Conservation (phyloP, 2,329 filamentous ascomycete genomes). For the Botrytis pseudocinerea region DNA sequence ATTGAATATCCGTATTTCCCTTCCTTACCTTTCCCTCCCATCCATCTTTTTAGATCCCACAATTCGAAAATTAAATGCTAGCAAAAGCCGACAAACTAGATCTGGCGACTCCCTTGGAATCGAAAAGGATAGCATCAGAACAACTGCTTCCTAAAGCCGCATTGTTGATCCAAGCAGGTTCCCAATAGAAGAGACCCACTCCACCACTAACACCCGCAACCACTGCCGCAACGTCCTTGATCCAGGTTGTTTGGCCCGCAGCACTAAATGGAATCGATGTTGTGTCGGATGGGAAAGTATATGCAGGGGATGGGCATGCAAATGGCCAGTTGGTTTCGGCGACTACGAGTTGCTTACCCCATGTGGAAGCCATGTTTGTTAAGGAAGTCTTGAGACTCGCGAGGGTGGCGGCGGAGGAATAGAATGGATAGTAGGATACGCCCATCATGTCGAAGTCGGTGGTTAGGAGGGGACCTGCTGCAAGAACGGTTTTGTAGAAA, state of each 20-base stretch:
- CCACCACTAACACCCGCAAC: constrained; percentile 56
- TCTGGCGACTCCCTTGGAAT: constrained; percentile 53
- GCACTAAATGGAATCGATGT: constrained; percentile 61
- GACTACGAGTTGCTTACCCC: constrained; percentile 66
- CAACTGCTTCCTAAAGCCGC: constrained; percentile 65
- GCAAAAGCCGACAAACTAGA: constrained; percentile 58
- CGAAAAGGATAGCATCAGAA: constrained; percentile 62
- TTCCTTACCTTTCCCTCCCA: not conserved
- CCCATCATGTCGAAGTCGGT: constrained; percentile 71
- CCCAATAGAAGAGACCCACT: constrained; percentile 70
- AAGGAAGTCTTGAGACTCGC: constrained; percentile 56
- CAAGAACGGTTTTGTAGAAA: constrained; percentile 61
- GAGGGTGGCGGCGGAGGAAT: constrained; percentile 59
- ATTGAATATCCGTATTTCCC: not conserved
- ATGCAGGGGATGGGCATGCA: constrained; percentile 58
- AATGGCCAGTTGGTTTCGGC: constrained; percentile 72
- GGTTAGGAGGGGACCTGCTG: constrained; percentile 49
- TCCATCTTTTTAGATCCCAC: not conserved
- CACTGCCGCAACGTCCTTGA: constrained; percentile 58
- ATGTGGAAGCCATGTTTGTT: constrained; percentile 59
- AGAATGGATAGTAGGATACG: constrained; percentile 74
- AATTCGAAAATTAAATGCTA: constrained; percentile 12
- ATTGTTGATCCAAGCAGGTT: constrained; percentile 70
- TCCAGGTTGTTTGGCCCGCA: constrained; percentile 62
- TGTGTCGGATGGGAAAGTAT: constrained; percentile 61